Conservation (phyloP, 2,329 filamentous ascomycete species). For the Apiospora pterosperma region DNA sequence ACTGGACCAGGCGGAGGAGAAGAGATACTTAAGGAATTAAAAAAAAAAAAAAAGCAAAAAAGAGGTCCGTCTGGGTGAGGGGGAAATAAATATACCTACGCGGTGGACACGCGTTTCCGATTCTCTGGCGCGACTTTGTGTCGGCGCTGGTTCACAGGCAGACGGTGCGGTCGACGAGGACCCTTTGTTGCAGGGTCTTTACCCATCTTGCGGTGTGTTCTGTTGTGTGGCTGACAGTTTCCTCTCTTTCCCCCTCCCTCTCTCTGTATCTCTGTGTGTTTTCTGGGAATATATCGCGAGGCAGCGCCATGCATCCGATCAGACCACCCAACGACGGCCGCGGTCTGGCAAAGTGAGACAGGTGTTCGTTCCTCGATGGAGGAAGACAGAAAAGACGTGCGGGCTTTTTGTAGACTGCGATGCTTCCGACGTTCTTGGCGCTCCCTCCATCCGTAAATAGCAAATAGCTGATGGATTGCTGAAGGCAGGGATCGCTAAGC, state of each 20-base stretch:
- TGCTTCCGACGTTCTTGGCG: not conserved
- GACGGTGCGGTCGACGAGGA: slow-evolving; percentile 25
- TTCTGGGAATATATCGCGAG: not conserved
- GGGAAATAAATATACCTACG: slow-evolving; percentile 33
- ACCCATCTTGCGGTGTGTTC: too few species aligned
- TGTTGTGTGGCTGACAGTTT: not conserved
- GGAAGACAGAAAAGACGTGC: not conserved
- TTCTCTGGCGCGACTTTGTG: slow-evolving; percentile 44
- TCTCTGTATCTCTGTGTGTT: not conserved
- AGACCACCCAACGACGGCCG: not conserved
- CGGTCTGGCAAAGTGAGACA: not conserved
- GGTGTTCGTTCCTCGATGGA: not conserved
- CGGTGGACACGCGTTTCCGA: slow-evolving; percentile 46
- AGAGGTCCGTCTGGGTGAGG: not conserved
- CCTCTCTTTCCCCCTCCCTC: not conserved
- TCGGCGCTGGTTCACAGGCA: slow-evolving; percentile 48
- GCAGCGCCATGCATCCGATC: not conserved
- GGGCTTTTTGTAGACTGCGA: not conserved
- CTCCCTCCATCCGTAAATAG: not conserved
- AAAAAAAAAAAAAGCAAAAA: too few species aligned
- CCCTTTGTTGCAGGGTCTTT: not conserved
- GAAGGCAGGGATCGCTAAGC: not conserved
- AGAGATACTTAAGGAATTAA: too few species aligned
- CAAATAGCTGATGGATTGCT: not conserved
- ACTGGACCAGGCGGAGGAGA: not conserved